A percentile compares a stretch with the other conserved stretches of the same genome.
phyloP scores from a whole-genome alignment of 2,329 filamentous ascomycete genomes.

The Colletotrichum sansevieriae region DNA sequence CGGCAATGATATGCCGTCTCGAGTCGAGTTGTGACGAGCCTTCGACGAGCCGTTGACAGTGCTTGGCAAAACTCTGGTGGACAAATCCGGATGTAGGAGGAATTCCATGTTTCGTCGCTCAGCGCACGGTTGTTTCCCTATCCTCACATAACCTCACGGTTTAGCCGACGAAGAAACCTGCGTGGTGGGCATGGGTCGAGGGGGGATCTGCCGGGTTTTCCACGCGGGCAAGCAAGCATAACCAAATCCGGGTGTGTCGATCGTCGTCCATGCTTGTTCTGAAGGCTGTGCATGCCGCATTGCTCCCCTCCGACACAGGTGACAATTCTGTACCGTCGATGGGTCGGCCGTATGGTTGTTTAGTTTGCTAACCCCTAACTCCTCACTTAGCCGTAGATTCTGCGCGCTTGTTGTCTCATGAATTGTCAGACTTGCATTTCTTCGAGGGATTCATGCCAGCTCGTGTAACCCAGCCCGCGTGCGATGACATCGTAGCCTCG shows the following conservation, averaged over 20 bases:
- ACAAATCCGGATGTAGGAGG: constrained; percentile 26
- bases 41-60: constrained; percentile 37
- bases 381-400: constrained; percentile 8
- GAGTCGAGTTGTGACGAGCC: constrained; percentile 34
- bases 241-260: constrained; percentile 32
- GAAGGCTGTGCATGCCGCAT: constrained; percentile 30
- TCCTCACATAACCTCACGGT: not conserved
- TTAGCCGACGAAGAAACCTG: constrained; percentile 6
- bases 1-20: constrained; percentile 31
- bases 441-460: not conserved
- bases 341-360: constrained; percentile 23
- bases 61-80: constrained; percentile 34
- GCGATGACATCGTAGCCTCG: constrained; percentile 14
- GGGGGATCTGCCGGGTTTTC: constrained; percentile 31
- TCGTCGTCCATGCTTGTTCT: constrained; percentile 24
- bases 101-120: constrained; percentile 34
- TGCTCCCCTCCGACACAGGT: constrained; percentile 33
- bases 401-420: constrained; percentile 23
- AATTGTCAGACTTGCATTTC: constrained; percentile 31
- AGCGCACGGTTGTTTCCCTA: constrained; percentile 33
- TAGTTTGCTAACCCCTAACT: constrained; percentile 20
- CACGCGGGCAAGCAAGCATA: constrained; percentile 36
- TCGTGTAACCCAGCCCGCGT: not conserved
- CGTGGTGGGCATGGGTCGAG: constrained; percentile 3
- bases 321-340: constrained; percentile 19